Evolutionary conservation across 164 flowering plant species (phyloP).

Genomic region (Warburgia ugandensis): DNA sequence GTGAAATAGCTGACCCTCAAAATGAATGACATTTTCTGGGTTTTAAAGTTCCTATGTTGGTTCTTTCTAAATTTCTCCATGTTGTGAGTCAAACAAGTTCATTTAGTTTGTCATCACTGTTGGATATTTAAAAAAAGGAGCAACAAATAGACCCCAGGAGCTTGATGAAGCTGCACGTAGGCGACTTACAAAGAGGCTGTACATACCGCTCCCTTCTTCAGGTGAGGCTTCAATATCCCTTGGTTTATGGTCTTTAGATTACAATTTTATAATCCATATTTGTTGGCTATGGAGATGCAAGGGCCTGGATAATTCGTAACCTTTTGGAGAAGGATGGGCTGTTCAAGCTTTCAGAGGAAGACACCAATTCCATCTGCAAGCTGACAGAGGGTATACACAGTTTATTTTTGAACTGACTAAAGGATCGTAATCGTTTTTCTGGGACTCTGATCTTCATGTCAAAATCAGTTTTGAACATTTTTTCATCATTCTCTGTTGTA

Average conservation of each 20-base stretch:
- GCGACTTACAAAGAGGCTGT: slow-evolving; percentile 88
- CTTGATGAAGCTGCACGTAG: slow-evolving; percentile 99
- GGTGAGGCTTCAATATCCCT: slow-evolving; percentile 33
- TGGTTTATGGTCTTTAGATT: background rate
- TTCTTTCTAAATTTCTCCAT: no score
- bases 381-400: slow-evolving; percentile 56
- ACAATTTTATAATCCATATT: background rate
- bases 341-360: slow-evolving; percentile 75
- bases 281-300: slow-evolving; percentile 56
- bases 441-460: background rate
- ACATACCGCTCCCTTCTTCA: slow-evolving; percentile 92
- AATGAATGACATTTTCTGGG: no score
- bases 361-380: slow-evolving; percentile 63
- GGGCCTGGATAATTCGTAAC: slow-evolving; percentile 89
- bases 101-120: background rate
- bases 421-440: no score
- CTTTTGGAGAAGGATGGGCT: slow-evolving; percentile 85
- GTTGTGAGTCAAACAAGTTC: no score
- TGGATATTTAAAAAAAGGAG: slow-evolving; percentile 46
- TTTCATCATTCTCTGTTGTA: background rate
- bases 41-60: background rate
- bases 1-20: no score
- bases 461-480: background rate
- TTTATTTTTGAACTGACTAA: no score
- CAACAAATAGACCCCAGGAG: slow-evolving; percentile 98